Evolutionary conservation across 257 asterid species (phyloP), one percentile per base, ranked within the genome.

Genomic region (Handroanthus guayacan): DNA sequence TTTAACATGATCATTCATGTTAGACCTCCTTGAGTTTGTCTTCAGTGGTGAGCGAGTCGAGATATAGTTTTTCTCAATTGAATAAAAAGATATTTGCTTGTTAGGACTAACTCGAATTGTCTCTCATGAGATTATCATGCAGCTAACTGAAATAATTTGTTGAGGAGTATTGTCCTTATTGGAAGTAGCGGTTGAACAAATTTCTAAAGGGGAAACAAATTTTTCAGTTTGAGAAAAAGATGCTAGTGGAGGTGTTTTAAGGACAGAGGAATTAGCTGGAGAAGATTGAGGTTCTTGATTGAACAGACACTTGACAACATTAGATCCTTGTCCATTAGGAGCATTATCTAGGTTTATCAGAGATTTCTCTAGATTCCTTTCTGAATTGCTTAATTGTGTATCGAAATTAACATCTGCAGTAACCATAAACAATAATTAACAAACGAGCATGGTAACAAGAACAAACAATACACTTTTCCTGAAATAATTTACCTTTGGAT

Each of bases 81-180:
- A 86, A 79, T 90, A 89, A 71, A 88, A 90, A 34, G 92, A 63
- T 76, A 89, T 86, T 72, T 91, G 90, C 84, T 95, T 95, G 81
- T 71, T 82, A 13, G 98, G 99, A 81, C 92, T 92, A 11, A 90
- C 93, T 39, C 77, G 86, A 69, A 95, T 89, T 0, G 92, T 92
- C 89, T 92, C 94, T 4, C 97, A 87, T 18, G 98, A 90, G 75
- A 89, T 81, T 69, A 91, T 86, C 4, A 94, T 95, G 85, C 97
- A 81, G 83, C 92, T 90, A 10, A 93, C 81, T 41, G 97, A 87
- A 78, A 87, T 81, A 43, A 88, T 66, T 56, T 78, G 82, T 44
- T 86, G 94, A 17, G 93, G 86, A 67, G 89, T 79, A 6, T 39
- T 34, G 62, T 79, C 84, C 56, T 85, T 86, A 79, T 78, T 75